Percentiles rank a stretch among this genome's conserved stretches.
Conservation (phyloP, 768 basidiomycete species). For the Lactifluus rugatus region DNA sequence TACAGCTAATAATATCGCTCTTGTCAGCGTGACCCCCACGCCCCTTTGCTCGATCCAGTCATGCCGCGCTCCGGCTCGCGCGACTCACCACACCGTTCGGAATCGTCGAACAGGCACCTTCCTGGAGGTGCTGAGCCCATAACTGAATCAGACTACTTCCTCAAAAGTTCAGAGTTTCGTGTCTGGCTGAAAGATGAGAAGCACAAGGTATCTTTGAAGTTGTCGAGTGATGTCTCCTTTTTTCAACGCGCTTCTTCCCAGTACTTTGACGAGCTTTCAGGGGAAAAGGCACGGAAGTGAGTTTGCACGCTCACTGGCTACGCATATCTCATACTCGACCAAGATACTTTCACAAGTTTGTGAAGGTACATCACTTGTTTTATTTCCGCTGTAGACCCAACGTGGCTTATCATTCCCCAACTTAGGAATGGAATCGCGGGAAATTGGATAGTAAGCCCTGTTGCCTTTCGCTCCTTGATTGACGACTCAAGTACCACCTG, state of each 20-base stretch:
- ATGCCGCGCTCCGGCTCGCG: slow-evolving; percentile 16
- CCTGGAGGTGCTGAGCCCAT: slow-evolving; percentile 54
- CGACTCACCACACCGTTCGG: slow-evolving; percentile 7
- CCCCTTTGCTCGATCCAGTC: not conserved
- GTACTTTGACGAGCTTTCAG: slow-evolving; percentile 82
- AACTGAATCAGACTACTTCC: slow-evolving; percentile 79
- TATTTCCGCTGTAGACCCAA: not conserved
- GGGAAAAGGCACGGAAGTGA: slow-evolving; percentile 71
- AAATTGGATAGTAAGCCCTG: slow-evolving; percentile 48
- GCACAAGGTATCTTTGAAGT: slow-evolving; percentile 36
- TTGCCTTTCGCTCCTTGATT: not conserved
- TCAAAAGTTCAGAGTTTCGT: slow-evolving; percentile 80
- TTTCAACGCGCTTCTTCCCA: slow-evolving; percentile 23
- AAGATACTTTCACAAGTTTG: slow-evolving; percentile 90
- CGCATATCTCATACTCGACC: slow-evolving; percentile 25
- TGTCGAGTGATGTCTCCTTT: not conserved
- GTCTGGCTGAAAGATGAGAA: slow-evolving; percentile 76
- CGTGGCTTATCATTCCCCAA: not conserved
- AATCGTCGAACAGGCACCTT: slow-evolving; percentile 26
- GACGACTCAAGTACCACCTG: not conserved
- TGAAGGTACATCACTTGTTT: slow-evolving; percentile 45
- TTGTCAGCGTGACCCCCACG: not conserved
- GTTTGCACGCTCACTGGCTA: slow-evolving; percentile 20
- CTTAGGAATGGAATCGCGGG: slow-evolving; percentile 73
- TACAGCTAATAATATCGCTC: not conserved